Conservation (phyloP, 1,284 basidiomycete genomes). For the Sporisorium exsertum region DNA sequence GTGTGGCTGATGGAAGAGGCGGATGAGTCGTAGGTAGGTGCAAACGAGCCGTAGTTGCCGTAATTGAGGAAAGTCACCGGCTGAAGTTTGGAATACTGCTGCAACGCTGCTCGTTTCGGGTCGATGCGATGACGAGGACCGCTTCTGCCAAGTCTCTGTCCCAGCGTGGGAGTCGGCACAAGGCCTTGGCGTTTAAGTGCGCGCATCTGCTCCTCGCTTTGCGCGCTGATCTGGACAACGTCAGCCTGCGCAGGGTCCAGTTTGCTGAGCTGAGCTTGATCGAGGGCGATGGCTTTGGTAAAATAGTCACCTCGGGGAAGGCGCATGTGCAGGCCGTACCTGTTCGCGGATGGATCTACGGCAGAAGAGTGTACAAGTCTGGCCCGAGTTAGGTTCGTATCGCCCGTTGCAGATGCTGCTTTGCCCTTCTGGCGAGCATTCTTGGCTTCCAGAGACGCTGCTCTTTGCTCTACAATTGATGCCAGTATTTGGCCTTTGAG, state of each 20-base stretch:
- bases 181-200: slow-evolving; percentile 26
- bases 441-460: slow-evolving; percentile 19
- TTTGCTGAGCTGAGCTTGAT: slow-evolving; percentile 16
- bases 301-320: slow-evolving; percentile 65
- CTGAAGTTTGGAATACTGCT: slow-evolving; percentile 22
- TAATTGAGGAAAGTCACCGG: slow-evolving; percentile 58
- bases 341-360: slow-evolving; percentile 20
- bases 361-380: background rate
- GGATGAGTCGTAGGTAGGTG: slow-evolving; percentile 60
- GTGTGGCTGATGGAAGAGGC: slow-evolving; percentile 39
- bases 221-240: slow-evolving; percentile 55
- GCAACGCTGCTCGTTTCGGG: slow-evolving; percentile 13
- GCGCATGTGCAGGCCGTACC: slow-evolving; percentile 65
- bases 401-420: background rate
- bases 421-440: slow-evolving; percentile 9
- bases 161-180: slow-evolving; percentile 42
- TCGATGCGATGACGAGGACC: slow-evolving; percentile 26
- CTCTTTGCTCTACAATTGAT: slow-evolving; percentile 25
- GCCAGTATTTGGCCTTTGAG: slow-evolving; percentile 25
- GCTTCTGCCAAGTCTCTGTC: slow-evolving; percentile 37
- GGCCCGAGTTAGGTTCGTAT: background rate
- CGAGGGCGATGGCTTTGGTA: slow-evolving; percentile 57
- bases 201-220: slow-evolving; percentile 33
- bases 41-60: slow-evolving; percentile 59
- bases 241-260: slow-evolving; percentile 59